Conservation (phyloP, 805 yeast species). For the Kuraishia piskuri region DNA sequence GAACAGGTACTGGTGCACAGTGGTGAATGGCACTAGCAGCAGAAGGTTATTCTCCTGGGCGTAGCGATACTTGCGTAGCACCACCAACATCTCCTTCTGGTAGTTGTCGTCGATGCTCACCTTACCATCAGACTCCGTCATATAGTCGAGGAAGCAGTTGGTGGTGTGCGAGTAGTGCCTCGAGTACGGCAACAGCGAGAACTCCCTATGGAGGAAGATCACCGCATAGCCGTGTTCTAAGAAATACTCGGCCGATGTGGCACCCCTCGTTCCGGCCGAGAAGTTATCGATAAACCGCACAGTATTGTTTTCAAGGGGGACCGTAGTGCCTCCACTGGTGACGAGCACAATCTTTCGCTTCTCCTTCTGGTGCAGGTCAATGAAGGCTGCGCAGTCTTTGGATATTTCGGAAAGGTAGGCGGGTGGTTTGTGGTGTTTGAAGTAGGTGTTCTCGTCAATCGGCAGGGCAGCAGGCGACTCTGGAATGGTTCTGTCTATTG, state of each 20-base stretch:
- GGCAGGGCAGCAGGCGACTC: conserved; percentile 71
- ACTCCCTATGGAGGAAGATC: conserved; percentile 86
- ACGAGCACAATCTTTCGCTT: conserved; percentile 62
- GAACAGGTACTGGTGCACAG: conserved; percentile 89
- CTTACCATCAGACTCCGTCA: conserved; percentile 45
- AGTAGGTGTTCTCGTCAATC: conserved; percentile 70
- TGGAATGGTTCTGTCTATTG: conserved; percentile 72
- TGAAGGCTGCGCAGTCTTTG: conserved; percentile 49
- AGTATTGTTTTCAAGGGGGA: conserved; percentile 93
- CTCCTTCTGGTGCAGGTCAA: conserved; percentile 39
- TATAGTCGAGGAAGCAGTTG: conserved; percentile 77
- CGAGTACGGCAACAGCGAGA: conserved; percentile 86
- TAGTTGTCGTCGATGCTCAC: conserved; percentile 56
- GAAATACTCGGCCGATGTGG: conserved; percentile 89
- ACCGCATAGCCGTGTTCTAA: conserved; percentile 85
- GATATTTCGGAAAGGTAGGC: conserved; percentile 57
- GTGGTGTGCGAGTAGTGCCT: conserved; percentile 82
- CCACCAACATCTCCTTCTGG: conserved; percentile 51
- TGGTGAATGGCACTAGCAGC: conserved; percentile 82
- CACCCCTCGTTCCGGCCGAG: conserved; percentile 97
- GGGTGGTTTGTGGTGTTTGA: conserved; percentile 67
- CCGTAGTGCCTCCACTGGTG: conserved; percentile 97
- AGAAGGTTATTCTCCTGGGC: conserved; percentile 44
- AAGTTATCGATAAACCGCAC: conserved; percentile 95
- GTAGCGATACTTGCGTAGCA: conserved; percentile 43